Evolutionary conservation across 345 rosid genomes (phyloP).

Genomic region (Gossypium herbaceum): DNA sequence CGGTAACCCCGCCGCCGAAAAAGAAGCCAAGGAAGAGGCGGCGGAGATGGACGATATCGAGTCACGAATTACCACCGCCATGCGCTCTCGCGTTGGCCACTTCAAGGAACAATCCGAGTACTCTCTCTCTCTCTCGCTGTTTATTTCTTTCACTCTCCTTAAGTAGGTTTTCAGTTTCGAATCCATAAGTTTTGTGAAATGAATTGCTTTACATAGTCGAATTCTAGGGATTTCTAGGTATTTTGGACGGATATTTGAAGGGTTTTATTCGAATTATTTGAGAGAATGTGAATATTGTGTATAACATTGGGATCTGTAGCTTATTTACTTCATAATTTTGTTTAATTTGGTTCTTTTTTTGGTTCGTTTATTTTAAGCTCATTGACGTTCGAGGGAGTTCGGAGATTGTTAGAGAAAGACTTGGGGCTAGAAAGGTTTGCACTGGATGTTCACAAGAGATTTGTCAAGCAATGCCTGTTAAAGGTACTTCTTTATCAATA

Average conservation of each 20-base stretch:
- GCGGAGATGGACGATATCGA: conserved; percentile 31
- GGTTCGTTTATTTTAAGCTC: conserved; percentile 26
- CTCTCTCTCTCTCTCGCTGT: conserved; percentile 7
- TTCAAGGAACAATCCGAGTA: conserved; percentile 74
- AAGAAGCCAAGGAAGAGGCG: conserved; percentile 13
- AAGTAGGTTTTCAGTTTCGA: not conserved
- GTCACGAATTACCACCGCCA: conserved; percentile 56
- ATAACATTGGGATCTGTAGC: not conserved
- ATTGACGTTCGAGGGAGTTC: conserved; percentile 74
- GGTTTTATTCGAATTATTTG: not conserved
- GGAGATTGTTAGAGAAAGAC: conserved; percentile 82
- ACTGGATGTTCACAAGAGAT: conserved; percentile 74
- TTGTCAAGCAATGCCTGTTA: conserved; percentile 52
- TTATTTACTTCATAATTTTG: not conserved
- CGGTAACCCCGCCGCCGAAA: not conserved
- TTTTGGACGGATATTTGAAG: not conserved
- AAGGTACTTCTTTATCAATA: conserved; percentile 34
- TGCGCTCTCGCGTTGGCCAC: conserved; percentile 63
- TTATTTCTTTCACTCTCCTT: not conserved
- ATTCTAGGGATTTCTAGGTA: not conserved
- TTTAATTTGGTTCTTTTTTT: not conserved
- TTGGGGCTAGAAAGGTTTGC: conserved; percentile 59
- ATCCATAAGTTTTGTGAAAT: not conserved
- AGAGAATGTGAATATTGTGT: not conserved
- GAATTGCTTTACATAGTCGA: not conserved